Evolutionary conservation across 192 early-diverging fungal genomes (phyloP).

Genomic region (Lobosporangium transversale): DNA sequence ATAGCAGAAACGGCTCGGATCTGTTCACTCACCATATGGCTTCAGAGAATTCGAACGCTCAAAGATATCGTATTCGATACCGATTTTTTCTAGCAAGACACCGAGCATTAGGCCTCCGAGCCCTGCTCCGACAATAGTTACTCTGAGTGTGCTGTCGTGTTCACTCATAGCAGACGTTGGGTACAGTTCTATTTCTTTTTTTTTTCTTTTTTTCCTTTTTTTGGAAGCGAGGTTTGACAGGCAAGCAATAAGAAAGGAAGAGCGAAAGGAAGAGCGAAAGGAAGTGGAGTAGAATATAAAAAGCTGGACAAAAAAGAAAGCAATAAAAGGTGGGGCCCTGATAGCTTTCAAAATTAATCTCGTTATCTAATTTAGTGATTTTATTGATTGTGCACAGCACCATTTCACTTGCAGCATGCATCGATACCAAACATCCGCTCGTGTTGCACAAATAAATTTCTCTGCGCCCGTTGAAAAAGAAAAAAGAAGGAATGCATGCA

Average conservation of each 20-base stretch:
- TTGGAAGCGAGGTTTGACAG: not conserved
- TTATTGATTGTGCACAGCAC: too few species aligned
- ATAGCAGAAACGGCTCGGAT: too few species aligned
- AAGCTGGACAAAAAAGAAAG: not conserved
- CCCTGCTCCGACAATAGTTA: conserved; percentile 32
- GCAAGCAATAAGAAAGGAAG: not conserved
- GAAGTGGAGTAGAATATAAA: not conserved
- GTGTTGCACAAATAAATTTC: too few species aligned
- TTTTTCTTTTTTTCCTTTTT: too few species aligned
- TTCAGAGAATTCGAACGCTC: conserved; percentile 13
- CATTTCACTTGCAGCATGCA: too few species aligned
- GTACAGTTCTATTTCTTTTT: not conserved
- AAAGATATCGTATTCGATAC: conserved; percentile 22
- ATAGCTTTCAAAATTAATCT: not conserved
- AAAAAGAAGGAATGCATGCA: too few species aligned
- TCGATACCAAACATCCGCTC: too few species aligned
- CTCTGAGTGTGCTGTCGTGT: conserved; percentile 11
- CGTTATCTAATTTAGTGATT: not conserved
- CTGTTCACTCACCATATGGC: conserved; percentile 29
- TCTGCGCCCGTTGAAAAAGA: not conserved
- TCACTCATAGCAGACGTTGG: not conserved
- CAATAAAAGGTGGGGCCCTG: not conserved
- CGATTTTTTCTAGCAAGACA: conserved; percentile 10
- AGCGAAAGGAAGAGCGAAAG: not conserved
- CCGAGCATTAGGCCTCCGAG: conserved; percentile 18